Base-by-base conservation (phyloP, 2,329 filamentous ascomycete species). In the Fusarium transvaalense region DNA sequence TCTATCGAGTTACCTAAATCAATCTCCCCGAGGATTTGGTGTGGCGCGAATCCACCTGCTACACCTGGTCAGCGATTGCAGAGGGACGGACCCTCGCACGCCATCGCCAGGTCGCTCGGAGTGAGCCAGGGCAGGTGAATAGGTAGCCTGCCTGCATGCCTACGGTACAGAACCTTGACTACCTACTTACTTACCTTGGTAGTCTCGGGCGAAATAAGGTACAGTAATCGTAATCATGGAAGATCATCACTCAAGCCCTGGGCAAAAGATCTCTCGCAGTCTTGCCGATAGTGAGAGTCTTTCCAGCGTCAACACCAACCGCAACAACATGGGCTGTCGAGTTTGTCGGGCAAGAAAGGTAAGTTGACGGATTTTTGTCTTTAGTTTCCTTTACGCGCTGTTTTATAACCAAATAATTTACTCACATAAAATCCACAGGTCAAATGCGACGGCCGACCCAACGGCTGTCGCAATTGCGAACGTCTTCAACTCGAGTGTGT, bases 391-490 rank as follows among this genome's bases (percentile, higher is more conserved):
- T 35, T 23, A 31, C 51, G n/a, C 51, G 37, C 32, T 23, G 6
- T 25, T 25, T 13, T 12, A n/a, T 23, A 9, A 21, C 4, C 8
- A n/a, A 45, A 29, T 12, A 45, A 13, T 38, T 23, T 45, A 45
- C 69, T 73, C 47, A 74, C 60, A 55, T 69, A 51, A 71, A 45
- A 46, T 21, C 27, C 43, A 10, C 19, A 81, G 79, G 79, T 81
- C 74, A 81, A 80, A 74, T 81, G 79, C 66, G 79, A 81, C 62
- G 79, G 78, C 46, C 76, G 79, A n/a, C 78, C 78, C 38, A 76
- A 80, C 69, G 79, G 79, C 68, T 81, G 79, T 71, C 78, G 79
- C 71, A 81, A 81, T 69, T 81, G 79, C 66, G 79, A 81, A 71
- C 78, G 79, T 39, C 79, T 81, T 48, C 79, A 81, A 71, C 78